Evolutionary conservation across 805 yeast species (phyloP), one percentile per base, ranked within the genome.

Genomic region (Ogataea saltuana): DNA sequence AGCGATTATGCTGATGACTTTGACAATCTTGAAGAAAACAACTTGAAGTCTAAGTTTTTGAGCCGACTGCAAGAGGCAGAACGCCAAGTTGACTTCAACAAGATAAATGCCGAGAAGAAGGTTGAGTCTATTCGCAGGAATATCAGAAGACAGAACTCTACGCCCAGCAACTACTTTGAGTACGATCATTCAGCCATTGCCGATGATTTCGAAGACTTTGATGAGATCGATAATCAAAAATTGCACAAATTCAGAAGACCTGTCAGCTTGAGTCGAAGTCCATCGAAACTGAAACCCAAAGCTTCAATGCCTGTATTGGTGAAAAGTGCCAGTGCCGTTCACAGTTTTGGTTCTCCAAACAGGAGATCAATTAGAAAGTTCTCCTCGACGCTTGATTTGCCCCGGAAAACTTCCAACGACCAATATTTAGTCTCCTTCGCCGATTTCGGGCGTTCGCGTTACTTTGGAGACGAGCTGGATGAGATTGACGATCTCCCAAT

Each of bases 1-100:
- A 61, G 65, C 43, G 67, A 62, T 35, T 62, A 61, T 31, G 61
- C 58, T 1, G 59, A 53, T 9, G 65, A 61, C 30, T 58, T 53
- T 39, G 59, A 51, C 16, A 57, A 49, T 15, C 38, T 53, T 19
- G 53, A 46, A 16, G 44, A 42, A 3, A 17, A 36, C n/a, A 51
- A 54, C 30, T 34, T 60, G 28, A 16, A 44, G 6, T 27, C 41
- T 10, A 50, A 48, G 20, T 48, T 61, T 8, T 44, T 44, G 18
- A 29, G 39, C 22, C 49, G 55, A n/a, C 54, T 54, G 28, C 33
- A 27, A 13, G 40, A 45, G 11, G 58, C 60, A 0, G 58, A 53
- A 27, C 39, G 28, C 15, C 38, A 33, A 22, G 60, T 53, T 1
- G 54, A 54, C 18, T 18, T 36, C 15, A 33, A 33, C 12, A 43